These are phyloP conservation scores for Stemphylium beticola DNA, from an alignment of 2,329 filamentous ascomycete genomes.

Conservation along the genomic window DNA sequence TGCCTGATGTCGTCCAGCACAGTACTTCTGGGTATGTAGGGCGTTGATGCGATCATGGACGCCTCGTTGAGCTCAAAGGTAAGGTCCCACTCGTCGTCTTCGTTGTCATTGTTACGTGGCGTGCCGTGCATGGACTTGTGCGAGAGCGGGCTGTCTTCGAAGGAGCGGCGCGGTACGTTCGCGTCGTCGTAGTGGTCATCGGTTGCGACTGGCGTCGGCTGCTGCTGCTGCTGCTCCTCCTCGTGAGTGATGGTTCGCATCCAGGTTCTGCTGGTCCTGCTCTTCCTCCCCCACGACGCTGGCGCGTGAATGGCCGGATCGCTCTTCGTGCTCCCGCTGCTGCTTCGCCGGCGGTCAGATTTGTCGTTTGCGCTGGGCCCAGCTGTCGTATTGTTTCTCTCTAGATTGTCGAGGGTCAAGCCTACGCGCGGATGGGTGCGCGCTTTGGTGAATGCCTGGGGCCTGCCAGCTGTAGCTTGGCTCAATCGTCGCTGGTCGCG, in stretches of 20 bases:
- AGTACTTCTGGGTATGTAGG: slow-evolving; percentile 51
- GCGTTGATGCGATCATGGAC: slow-evolving; percentile 57
- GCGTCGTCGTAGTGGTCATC: slow-evolving; percentile 28
- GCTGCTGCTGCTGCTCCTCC: slow-evolving; percentile 25
- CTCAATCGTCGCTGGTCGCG: slow-evolving; percentile 52
- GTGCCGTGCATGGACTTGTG: slow-evolving; percentile 41
- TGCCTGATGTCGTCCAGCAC: slow-evolving; percentile 53
- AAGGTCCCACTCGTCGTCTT: slow-evolving; percentile 41
- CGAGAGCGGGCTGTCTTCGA: slow-evolving; percentile 53
- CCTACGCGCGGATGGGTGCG: slow-evolving; percentile 48
- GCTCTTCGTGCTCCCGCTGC: slow-evolving; percentile 44
- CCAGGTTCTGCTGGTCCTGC: slow-evolving; percentile 51
- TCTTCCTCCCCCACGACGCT: slow-evolving; percentile 56
- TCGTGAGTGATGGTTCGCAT: slow-evolving; percentile 48
- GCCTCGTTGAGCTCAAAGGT: slow-evolving; percentile 54
- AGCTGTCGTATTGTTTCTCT: slow-evolving; percentile 41
- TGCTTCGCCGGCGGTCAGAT: slow-evolving; percentile 42
- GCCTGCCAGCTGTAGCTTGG: slow-evolving; percentile 41
- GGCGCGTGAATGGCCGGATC: slow-evolving; percentile 55
- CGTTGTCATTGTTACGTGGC: slow-evolving; percentile 27
- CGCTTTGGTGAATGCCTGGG: slow-evolving; percentile 53
- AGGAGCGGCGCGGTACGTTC: slow-evolving; percentile 49
- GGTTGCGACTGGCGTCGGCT: slow-evolving; percentile 13
- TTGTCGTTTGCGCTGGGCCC: slow-evolving; percentile 23
- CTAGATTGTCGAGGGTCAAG: slow-evolving; percentile 53